Evolutionary conservation across 2,329 filamentous ascomycete species (phyloP).

Genomic region (Cercospora nicotianae): DNA sequence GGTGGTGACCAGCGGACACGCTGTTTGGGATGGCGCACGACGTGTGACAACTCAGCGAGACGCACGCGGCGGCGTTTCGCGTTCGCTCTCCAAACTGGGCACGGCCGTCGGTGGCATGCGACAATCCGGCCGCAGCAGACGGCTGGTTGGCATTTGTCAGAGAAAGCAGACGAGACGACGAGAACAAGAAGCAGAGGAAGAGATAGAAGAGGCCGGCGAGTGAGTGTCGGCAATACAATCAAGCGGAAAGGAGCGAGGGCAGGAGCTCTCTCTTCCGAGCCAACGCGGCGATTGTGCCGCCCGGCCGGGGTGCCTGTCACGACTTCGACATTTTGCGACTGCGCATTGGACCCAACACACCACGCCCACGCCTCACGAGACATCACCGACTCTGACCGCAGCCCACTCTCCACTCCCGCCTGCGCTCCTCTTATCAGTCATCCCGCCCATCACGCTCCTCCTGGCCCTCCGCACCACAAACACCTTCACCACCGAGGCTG

Average conservation of each 20-base stretch:
- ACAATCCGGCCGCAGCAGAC: background rate
- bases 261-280: background rate
- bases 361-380: conserved; percentile 9
- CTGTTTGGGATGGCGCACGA: background rate
- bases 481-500: background rate
- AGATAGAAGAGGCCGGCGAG: background rate
- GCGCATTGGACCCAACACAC: conserved; percentile 4
- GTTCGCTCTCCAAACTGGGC: background rate
- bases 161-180: background rate
- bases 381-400: background rate
- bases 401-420: background rate
- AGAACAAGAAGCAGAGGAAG: background rate
- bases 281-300: conserved; percentile 5
- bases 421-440: background rate
- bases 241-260: background rate
- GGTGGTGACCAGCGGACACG: conserved; percentile 7
- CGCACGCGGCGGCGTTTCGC: background rate
- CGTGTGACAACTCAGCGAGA: background rate
- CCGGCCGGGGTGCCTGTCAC: conserved; percentile 6
- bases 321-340: conserved; percentile 10
- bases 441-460: background rate
- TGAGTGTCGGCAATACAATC: background rate
- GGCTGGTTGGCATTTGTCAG: background rate
- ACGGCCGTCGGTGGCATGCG: background rate
- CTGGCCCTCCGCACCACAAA: background rate